A percentile compares a stretch with the other conserved stretches of the same genome.
phyloP scores from a whole-genome alignment of 768 basidiomycete species.

The Mycena pura region DNA sequence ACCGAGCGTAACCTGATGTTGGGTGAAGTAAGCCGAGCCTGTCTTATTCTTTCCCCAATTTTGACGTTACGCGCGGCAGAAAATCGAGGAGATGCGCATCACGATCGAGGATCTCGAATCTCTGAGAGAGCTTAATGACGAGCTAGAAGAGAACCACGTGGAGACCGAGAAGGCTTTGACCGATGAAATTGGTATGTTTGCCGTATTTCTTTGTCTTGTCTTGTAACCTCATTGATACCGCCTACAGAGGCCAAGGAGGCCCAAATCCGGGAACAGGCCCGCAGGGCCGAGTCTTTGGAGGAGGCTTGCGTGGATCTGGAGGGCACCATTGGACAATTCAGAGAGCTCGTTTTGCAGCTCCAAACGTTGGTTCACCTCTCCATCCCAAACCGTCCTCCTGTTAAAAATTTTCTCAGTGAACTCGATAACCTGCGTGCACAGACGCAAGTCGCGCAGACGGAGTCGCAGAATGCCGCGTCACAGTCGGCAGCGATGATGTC shows the following conservation, averaged over 20 bases:
- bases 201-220: not conserved
- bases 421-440: conserved; percentile 84
- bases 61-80: conserved; percentile 50
- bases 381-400: not conserved
- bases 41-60: not conserved
- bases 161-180: conserved; percentile 93
- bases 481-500: conserved; percentile 95
- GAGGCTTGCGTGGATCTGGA: conserved; percentile 87
- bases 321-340: conserved; percentile 87
- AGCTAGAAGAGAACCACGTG: conserved; percentile 94
- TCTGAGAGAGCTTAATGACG: conserved; percentile 94
- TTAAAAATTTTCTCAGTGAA: conserved; percentile 58
- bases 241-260: conserved; percentile 69
- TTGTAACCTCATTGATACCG: not conserved
- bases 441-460: conserved; percentile 83
- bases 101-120: conserved; percentile 97
- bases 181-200: conserved; percentile 79
- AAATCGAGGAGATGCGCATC: conserved; percentile 97
- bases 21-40: conserved; percentile 68
- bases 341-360: conserved; percentile 85
- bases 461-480: conserved; percentile 82
- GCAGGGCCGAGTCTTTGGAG: conserved; percentile 73
- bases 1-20: conserved; percentile 94
- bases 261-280: conserved; percentile 69
- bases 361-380: conserved; percentile 65